Conservation (phyloP, 2,329 filamentous ascomycete species). For the Cladophialophora bantiana region DNA sequence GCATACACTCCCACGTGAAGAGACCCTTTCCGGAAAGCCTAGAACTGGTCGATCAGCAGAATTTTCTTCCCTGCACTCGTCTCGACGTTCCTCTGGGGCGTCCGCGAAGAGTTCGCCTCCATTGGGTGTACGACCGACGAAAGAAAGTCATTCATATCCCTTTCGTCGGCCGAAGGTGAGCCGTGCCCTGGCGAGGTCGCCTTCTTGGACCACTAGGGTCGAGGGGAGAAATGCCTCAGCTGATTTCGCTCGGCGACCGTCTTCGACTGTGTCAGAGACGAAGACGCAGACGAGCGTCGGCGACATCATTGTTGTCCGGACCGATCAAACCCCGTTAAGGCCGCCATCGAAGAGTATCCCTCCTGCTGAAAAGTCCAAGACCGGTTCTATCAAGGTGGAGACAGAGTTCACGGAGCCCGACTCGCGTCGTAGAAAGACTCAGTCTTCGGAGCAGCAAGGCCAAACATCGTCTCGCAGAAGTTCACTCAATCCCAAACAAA, state of each 20-base stretch:
- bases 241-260: slow-evolving; percentile 4
- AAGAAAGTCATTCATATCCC: slow-evolving; percentile 20
- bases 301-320: slow-evolving; percentile 25
- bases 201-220: slow-evolving; percentile 29
- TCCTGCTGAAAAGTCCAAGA: background rate
- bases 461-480: slow-evolving; percentile 20
- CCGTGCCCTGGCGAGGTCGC: slow-evolving; percentile 23
- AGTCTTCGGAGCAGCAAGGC: slow-evolving; percentile 7
- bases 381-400: slow-evolving; percentile 30
- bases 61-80: background rate
- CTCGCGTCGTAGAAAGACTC: background rate
- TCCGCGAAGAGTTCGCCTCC: slow-evolving; percentile 8
- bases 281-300: slow-evolving; percentile 3
- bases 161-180: slow-evolving; percentile 16
- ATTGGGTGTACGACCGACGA: background rate
- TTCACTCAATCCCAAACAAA: slow-evolving; percentile 28
- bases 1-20: background rate
- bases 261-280: slow-evolving; percentile 11
- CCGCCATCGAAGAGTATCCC: slow-evolving; percentile 23
- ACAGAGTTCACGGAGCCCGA: slow-evolving; percentile 25
- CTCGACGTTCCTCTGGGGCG: slow-evolving; percentile 4
- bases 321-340: slow-evolving; percentile 28
- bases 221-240: slow-evolving; percentile 24
- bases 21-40: background rate
- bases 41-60: slow-evolving; percentile 1